Percentiles rank a stretch among this genome's conserved stretches.
Conservation (phyloP, 2,329 filamentous ascomycete genomes). For the Ceratocystis eucalypticola region DNA sequence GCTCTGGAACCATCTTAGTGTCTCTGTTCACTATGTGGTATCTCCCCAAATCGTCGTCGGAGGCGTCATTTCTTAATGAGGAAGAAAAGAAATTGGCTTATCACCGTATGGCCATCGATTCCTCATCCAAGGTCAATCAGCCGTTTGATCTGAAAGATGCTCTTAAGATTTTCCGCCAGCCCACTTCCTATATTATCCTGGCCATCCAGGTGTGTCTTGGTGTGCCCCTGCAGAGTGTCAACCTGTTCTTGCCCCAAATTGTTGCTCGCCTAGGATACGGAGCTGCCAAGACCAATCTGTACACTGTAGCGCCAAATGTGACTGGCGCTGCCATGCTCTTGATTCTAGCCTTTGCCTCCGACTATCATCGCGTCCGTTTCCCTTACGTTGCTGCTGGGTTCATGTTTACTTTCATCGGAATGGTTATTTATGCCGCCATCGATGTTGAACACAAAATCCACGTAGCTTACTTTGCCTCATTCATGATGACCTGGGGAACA, state of each 20-base stretch:
- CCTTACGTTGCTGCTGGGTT: constrained; percentile 65
- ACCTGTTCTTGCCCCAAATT: constrained; percentile 43
- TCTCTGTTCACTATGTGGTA: constrained; percentile 55
- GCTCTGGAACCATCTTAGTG: constrained; percentile 44
- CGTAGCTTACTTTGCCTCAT: constrained; percentile 61
- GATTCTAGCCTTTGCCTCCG: constrained; percentile 57
- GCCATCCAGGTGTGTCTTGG: constrained; percentile 46
- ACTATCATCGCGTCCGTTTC: constrained; percentile 51
- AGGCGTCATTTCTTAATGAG: constrained; percentile 50
- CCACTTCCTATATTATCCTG: constrained; percentile 37
- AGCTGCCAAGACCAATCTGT: constrained; percentile 55
- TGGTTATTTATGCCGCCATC: constrained; percentile 65
- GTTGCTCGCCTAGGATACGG: constrained; percentile 36
- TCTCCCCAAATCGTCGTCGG: constrained; percentile 49
- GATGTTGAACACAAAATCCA: constrained; percentile 46
- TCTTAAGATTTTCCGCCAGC: constrained; percentile 38
- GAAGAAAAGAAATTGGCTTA: constrained; percentile 56
- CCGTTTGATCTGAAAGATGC: constrained; percentile 38
- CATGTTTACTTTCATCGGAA: constrained; percentile 59
- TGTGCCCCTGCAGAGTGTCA: constrained; percentile 43
- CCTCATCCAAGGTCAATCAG: constrained; percentile 47
- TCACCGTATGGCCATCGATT: constrained; percentile 63
- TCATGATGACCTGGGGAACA: constrained; percentile 75
- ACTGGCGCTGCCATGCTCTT: constrained; percentile 60
- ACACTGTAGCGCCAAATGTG: constrained; percentile 69